Conservation (phyloP, 768 basidiomycete genomes). For the Kwoniella bestiolae region DNA sequence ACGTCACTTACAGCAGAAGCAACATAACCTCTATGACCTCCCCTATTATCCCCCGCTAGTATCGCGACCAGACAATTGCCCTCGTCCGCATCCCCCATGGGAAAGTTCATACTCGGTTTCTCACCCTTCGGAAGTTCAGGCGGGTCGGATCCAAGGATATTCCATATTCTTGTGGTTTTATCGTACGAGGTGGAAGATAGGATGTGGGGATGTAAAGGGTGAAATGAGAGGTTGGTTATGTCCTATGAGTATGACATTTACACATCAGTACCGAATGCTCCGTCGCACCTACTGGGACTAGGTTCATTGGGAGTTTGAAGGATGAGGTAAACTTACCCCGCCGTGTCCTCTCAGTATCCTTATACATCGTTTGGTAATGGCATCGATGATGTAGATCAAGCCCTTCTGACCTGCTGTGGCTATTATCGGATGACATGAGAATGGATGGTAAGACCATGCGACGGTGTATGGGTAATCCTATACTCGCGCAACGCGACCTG, state of each 20-base stretch:
- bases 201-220: slow-evolving; percentile 38
- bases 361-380: slow-evolving; percentile 3
- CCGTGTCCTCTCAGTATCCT: slow-evolving; percentile 47
- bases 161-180: slow-evolving; percentile 50
- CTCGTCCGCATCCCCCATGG: slow-evolving; percentile 41
- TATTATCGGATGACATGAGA: slow-evolving; percentile 39
- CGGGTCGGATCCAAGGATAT: slow-evolving; percentile 32
- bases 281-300: too few species aligned
- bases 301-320: too few species aligned
- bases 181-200: slow-evolving; percentile 48
- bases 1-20: slow-evolving; percentile 20
- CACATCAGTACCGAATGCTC: too few species aligned
- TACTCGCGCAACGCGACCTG: too few species aligned
- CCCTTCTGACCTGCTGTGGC: slow-evolving; percentile 34
- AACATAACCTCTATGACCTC: slow-evolving; percentile 31
- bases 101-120: slow-evolving; percentile 23
- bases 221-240: slow-evolving; percentile 32
- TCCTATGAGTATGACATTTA: too few species aligned
- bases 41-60: slow-evolving; percentile 30
- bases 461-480: slow-evolving; percentile 35
- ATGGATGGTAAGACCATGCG: slow-evolving; percentile 46
- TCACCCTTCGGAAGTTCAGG: not conserved
- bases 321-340: slow-evolving; percentile 32
- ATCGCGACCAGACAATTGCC: slow-evolving; percentile 26
- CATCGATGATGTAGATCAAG: slow-evolving; percentile 42